Conservation (phyloP, 805 yeast genomes). For the Starmerella bombicola region DNA sequence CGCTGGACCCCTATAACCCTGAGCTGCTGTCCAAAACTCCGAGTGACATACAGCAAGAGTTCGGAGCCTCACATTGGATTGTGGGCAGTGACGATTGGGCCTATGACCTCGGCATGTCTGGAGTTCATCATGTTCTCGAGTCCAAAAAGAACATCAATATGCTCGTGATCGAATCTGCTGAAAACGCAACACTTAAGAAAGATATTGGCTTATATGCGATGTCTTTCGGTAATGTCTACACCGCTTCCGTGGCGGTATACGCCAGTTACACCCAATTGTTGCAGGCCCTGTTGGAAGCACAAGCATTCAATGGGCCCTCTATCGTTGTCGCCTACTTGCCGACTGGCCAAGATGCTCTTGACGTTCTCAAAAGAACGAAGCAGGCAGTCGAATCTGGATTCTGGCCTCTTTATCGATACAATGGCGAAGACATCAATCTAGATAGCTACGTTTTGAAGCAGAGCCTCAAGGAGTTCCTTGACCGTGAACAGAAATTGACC, state of each 20-base stretch:
- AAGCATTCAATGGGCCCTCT: conserved; percentile 78
- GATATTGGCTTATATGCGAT: conserved; percentile 90
- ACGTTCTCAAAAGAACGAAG: conserved; percentile 75
- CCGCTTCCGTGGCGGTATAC: conserved; percentile 88
- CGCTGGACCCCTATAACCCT: conserved; percentile 32
- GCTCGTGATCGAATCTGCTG: conserved; percentile 78
- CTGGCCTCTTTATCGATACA: conserved; percentile 87
- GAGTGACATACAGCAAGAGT: conserved; percentile 28
- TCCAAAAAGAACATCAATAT: conserved; percentile 69
- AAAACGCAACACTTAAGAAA: conserved; percentile 49
- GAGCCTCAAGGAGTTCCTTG: conserved; percentile 66
- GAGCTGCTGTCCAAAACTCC: conserved; percentile 13
- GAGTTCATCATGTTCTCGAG: conserved; percentile 72
- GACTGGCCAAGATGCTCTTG: conserved; percentile 51
- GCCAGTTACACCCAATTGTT: conserved; percentile 86
- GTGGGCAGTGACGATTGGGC: conserved; percentile 94
- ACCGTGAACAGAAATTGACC: conserved; percentile 79
- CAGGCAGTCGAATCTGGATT: conserved; percentile 84
- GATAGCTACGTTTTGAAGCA: conserved; percentile 75
- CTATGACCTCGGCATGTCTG: conserved; percentile 81
- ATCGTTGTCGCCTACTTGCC: conserved; percentile 85
- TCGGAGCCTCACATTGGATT: conserved; percentile 46
- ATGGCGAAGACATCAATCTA: conserved; percentile 53
- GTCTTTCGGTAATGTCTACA: conserved; percentile 81
- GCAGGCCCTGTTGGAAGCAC: conserved; percentile 84